phyloP scores from a whole-genome alignment of 1,139 yeast genomes.

The Wickerhamomyces sp. region DNA sequence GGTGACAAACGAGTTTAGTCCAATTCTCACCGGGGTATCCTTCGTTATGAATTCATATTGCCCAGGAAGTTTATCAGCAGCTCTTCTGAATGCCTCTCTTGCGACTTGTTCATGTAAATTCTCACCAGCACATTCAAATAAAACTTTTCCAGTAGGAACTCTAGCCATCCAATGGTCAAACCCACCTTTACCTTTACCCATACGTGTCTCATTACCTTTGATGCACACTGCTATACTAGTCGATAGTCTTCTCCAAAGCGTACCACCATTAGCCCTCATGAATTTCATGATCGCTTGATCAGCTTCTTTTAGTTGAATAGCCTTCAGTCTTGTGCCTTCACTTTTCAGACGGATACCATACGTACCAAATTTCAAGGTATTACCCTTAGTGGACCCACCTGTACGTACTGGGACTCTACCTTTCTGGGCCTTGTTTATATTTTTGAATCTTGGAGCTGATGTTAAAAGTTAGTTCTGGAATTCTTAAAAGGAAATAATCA shows the following conservation, averaged over 20 bases:
- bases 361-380: constrained; percentile 72
- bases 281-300: constrained; percentile 80
- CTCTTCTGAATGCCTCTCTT: constrained; percentile 86
- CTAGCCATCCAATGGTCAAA: constrained; percentile 97
- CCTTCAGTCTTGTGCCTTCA: constrained; percentile 84
- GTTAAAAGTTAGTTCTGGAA: too few relatives aligned
- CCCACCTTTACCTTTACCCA: constrained; percentile 99
- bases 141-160: constrained; percentile 90
- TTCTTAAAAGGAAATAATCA: too few relatives aligned
- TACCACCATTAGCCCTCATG: constrained; percentile 68
- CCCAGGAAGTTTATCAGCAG: constrained; percentile 91
- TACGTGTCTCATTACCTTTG: constrained; percentile 98
- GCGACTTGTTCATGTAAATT: constrained; percentile 86
- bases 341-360: constrained; percentile 85
- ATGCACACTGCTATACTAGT: constrained; percentile 90
- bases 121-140: constrained; percentile 73
- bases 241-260: constrained; percentile 73
- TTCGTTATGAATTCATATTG: constrained; percentile 77
- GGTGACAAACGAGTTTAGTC: constrained; percentile 47
- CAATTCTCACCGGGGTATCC: constrained; percentile 66
- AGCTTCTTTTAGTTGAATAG: constrained; percentile 87
- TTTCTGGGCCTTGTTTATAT: constrained; percentile 78
- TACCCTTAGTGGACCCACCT: constrained; percentile 92
- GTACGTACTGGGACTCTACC: constrained; percentile 93
- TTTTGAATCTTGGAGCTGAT: constrained; percentile 80